These are phyloP conservation scores for Cucurbita ficifolia DNA, from an alignment of 306 rosid species.

Conservation along the genomic window DNA sequence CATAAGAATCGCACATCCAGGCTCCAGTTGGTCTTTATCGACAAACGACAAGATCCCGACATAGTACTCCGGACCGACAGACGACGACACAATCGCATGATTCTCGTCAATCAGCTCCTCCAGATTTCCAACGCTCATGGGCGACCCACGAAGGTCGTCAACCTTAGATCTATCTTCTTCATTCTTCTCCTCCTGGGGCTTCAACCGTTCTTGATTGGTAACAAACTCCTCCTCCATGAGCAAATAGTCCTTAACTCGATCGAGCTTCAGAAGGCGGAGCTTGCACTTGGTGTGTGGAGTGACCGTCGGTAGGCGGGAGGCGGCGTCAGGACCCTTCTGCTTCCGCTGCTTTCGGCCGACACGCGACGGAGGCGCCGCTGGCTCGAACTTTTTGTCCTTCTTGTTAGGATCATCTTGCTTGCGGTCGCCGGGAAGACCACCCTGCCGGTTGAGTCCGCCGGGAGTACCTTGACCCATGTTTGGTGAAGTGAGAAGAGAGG, in stretches of 20 bases:
- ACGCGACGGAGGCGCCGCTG: constrained; percentile 83
- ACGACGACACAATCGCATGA: constrained; percentile 90
- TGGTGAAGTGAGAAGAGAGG: neutral
- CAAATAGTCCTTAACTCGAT: constrained; percentile 75
- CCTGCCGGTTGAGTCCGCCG: constrained; percentile 71
- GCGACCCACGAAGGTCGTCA: constrained; percentile 91
- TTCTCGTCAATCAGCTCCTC: constrained; percentile 93
- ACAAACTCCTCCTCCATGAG: constrained; percentile 97
- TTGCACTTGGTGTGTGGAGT: constrained; percentile 84
- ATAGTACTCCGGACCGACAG: constrained; percentile 93
- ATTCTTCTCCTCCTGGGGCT: constrained; percentile 95
- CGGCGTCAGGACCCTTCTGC: constrained; percentile 88
- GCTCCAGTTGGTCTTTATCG: constrained; percentile 91
- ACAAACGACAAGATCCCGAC: constrained; percentile 88
- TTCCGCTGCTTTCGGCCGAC: constrained; percentile 88
- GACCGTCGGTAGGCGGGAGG: constrained; percentile 65
- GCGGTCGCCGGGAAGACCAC: constrained; percentile 51
- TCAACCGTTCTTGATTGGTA: constrained; percentile 80
- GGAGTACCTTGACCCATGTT: constrained; percentile 90
- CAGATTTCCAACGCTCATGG: constrained; percentile 90
- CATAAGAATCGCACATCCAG: constrained; percentile 96
- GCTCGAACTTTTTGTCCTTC: constrained; percentile 90
- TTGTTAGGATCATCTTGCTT: constrained; percentile 65
- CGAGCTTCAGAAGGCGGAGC: constrained; percentile 70
- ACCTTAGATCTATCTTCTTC: constrained; percentile 98